Evolutionary conservation across 208 protist genomes (phyloP), one percentile per base, ranked within the genome.

Genomic region (Trypanosoma cruzi): DNA sequence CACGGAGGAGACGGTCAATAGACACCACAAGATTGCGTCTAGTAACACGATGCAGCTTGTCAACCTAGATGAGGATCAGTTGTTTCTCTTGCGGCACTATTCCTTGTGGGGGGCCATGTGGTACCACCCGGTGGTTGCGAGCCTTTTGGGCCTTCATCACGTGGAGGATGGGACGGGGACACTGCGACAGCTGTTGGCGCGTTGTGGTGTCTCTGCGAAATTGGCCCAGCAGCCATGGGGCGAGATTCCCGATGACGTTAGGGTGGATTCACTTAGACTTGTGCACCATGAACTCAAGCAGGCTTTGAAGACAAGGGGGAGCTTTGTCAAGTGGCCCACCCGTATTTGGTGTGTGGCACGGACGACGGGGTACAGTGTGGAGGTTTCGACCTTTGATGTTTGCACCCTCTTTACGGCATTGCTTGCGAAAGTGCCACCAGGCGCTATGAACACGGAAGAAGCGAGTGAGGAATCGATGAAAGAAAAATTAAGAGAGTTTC

Each of bases 101-200:
- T 85, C 83, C 10, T 66, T 96, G 32, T 96, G 91, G 89, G 78
- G 84, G 26, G 88, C 91, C 13, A 90, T 96, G 62, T 96, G 91
- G 89, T 71, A 82, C 73, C 76, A 94, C 57, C 79, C 86, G 14
- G 75, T 81, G n/a, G 68, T 85, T 49, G 91, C 91, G 20, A 86
- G 85, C 50, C 78, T 85, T 16, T 75, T 96, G 20, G 68, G 81
- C 29, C 71, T 96, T 14, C 91, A 96, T 63, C 88, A 90, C 77
- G 85, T 85, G 32, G 88, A 94, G 66, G 86, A 93, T 29, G 88
- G 91, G 11, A 68, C 81, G 31, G 85, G 83, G 8, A 79, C 82
- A n/a, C 73, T 96, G 55, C 80, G 83, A 22, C 86, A 92, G 69
- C 78, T 96, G 10, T 75, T 96, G 28, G 91, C 88, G n/a, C 79